Conservation (phyloP, 139 green algal genomes). For the Dunaliella sp. region DNA sequence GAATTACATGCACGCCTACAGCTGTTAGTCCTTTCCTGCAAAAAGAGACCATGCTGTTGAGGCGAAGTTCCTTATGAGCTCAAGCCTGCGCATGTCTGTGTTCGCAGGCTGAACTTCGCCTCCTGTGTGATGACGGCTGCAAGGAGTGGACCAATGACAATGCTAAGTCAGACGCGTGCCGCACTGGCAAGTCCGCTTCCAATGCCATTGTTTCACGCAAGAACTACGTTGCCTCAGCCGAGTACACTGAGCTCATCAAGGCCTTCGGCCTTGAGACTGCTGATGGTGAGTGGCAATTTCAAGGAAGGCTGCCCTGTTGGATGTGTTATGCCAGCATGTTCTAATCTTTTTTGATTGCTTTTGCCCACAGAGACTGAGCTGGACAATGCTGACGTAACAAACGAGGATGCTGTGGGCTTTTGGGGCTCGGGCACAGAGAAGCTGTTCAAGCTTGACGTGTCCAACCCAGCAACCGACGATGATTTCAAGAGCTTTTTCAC, state of each 20-base stretch:
- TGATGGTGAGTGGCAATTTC: too few relatives aligned
- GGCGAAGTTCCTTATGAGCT: too few relatives aligned
- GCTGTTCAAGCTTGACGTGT: not conserved
- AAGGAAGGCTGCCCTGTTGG: too few relatives aligned
- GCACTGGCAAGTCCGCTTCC: not conserved
- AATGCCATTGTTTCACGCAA: not conserved
- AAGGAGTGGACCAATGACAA: not conserved
- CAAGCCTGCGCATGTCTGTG: too few relatives aligned
- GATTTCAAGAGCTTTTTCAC: not conserved
- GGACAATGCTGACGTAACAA: not conserved
- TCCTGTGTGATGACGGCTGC: not conserved
- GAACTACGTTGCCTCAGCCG: not conserved
- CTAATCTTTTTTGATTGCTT: too few relatives aligned
- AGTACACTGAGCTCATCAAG: not conserved
- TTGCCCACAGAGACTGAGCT: not conserved
- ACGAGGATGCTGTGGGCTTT: not conserved
- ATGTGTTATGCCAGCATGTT: too few relatives aligned
- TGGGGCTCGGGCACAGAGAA: not conserved
- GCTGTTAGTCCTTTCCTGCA: too few relatives aligned
- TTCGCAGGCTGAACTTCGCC: not conserved
- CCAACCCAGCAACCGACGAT: not conserved
- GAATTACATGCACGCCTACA: too few relatives aligned
- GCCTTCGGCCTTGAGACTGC: not conserved
- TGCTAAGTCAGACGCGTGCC: not conserved
- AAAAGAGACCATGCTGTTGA: too few relatives aligned